A percentile compares a stretch with the other conserved stretches of the same genome.
These are phyloP conservation scores for Carex arenaria DNA, from an alignment of 202 grass and related monocot genomes.

Conservation along the genomic window DNA sequence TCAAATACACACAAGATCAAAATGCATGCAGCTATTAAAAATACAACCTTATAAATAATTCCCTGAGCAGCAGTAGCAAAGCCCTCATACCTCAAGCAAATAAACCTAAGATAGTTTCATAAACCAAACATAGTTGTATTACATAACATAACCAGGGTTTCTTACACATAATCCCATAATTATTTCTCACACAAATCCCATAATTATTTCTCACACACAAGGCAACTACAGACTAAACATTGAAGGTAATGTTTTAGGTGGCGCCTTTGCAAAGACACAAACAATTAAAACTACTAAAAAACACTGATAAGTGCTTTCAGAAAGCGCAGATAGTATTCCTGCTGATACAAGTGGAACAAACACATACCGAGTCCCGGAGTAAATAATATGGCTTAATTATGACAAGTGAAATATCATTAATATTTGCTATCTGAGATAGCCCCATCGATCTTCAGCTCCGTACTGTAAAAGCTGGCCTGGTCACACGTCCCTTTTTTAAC, in stretches of 20 bases:
- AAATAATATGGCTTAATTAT: constrained; percentile 21
- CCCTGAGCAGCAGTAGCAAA: not conserved
- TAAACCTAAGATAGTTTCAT: not conserved
- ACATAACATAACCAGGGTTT: not conserved
- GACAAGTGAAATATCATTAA: not conserved
- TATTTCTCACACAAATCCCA: not conserved
- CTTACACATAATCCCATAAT: not conserved
- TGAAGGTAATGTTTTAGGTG: not conserved
- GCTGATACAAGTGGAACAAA: constrained; percentile 5
- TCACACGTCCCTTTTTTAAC: not conserved
- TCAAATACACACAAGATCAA: no score
- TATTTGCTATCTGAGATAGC: constrained; percentile 4
- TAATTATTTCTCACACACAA: constrained; percentile 2
- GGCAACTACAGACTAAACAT: not conserved
- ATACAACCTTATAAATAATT: not conserved
- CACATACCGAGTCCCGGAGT: not conserved
- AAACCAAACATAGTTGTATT: constrained; percentile 3
- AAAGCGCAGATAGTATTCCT: not conserved
- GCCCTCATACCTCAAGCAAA: not conserved
- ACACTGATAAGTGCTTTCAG: not conserved
- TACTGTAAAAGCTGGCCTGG: not conserved
- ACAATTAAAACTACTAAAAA: not conserved
- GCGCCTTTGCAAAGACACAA: not conserved
- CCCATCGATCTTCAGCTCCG: constrained; percentile 16
- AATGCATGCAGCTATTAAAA: not conserved